Evolutionary conservation across 148 eudicot species (phyloP), one percentile per base, ranked within the genome.

Genomic region (Vaccinium macrocarpon): DNA sequence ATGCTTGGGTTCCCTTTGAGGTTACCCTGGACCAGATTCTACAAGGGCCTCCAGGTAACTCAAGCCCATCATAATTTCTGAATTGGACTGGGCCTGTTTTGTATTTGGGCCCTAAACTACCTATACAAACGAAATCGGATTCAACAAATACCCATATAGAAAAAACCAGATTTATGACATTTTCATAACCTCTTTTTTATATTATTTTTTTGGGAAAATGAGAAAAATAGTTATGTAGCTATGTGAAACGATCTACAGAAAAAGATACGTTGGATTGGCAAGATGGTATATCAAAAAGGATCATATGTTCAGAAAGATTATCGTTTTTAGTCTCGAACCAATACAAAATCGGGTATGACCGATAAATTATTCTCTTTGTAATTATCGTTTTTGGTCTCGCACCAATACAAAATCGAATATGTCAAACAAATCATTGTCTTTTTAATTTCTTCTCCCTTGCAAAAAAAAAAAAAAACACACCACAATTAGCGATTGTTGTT

Each of bases 111-210:
- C 29, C 70, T n/a, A 61, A 61, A 61, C 68, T 61, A 61, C 25
- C 87, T 81, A 87, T 83, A 86, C 74, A 88, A 89, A n/a, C n/a
- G 70, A 23, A 62, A n/a, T 23, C 12, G 11, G 4, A n/a, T 23
- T n/a, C 25, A 21, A 6, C 8, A 19, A 21, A 21, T n/a, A n/a
- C 68, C 27, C 25, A 51, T 12, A 51, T n/a, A 59, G 64, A 6
- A 18, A 5, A 55, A 21, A 5, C 64, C 64, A 5, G 25, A 61
- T 8, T 61, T 61, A 21, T 61, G 27, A n/a, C 11, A n/a, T 21
- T 61, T 61, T 61, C 68, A 55, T 53, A 2, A 11, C 3, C 2
- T 53, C 35, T 32, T 32, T 32, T 32, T 32, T 42, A 42, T 42
- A 4, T 4, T 42, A 42, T 42, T 42, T 0, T 42, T 42, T 42